Percentiles rank a stretch among this genome's conserved stretches.
phyloP scores from a whole-genome alignment of 1,284 basidiomycete genomes.

The Thelephora terrestris region DNA sequence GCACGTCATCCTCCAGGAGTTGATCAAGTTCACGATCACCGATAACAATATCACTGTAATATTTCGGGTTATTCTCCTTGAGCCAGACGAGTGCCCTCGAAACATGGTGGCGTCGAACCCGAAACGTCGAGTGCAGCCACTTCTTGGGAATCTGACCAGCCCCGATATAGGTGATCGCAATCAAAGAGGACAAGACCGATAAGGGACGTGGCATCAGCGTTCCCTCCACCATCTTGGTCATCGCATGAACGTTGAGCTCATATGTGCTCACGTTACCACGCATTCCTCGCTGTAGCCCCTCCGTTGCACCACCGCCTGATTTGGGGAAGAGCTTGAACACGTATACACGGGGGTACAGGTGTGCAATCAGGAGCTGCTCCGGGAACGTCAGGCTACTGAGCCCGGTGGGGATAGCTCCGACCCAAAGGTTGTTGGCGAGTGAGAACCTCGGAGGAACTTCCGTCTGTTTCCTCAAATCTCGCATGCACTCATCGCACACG shows the following conservation, averaged over 20 bases:
- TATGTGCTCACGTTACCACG: conserved; percentile 27
- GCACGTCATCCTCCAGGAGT: no score
- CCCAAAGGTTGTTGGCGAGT: conserved; percentile 22
- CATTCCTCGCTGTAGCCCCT: no score
- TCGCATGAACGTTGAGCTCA: conserved; percentile 13
- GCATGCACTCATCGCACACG: conserved; percentile 5
- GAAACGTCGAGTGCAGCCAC: conserved; percentile 16
- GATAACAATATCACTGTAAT: conserved; percentile 22
- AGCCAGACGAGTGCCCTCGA: conserved; percentile 20
- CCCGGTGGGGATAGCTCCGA: conserved; percentile 15
- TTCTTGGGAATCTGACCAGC: conserved; percentile 16
- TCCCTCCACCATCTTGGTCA: conserved; percentile 22
- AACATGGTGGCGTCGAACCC: conserved; percentile 15
- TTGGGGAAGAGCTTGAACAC: conserved; percentile 23
- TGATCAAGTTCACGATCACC: conserved; percentile 18
- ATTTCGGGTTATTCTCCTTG: conserved; percentile 25
- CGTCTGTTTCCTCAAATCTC: not conserved
- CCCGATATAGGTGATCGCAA: no score
- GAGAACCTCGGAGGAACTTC: conserved; percentile 12
- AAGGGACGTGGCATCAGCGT: conserved; percentile 22
- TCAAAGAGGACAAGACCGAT: conserved; percentile 21
- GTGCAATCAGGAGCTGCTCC: conserved; percentile 20
- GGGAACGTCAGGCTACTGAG: conserved; percentile 16
- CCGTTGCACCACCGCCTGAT: no score
- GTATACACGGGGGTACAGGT: conserved; percentile 20